Percentiles rank a stretch among this genome's conserved stretches.
Evolutionary conservation across 2,329 filamentous ascomycete genomes (phyloP).

Genomic region (Zopfia rhizophila): DNA sequence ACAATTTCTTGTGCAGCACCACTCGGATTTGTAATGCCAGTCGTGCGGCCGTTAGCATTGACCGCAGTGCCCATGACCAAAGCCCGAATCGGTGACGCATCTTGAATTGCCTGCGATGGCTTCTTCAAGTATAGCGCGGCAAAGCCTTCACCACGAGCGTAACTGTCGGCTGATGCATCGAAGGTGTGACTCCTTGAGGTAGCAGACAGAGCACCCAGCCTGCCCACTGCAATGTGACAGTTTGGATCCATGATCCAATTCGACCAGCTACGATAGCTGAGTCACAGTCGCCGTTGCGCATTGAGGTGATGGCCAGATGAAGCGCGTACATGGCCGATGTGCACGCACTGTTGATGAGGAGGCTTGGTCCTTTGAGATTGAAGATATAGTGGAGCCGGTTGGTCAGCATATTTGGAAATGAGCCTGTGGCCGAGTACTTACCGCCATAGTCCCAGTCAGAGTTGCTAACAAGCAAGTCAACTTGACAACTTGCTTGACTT

Average conservation of each 20-base stretch:
- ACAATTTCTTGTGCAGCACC: slow-evolving; percentile 33
- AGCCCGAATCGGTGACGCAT: slow-evolving; percentile 24
- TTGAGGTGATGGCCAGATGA: slow-evolving; percentile 29
- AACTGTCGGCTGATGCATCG: slow-evolving; percentile 35
- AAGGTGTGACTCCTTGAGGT: slow-evolving; percentile 32
- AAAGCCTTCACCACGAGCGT: slow-evolving; percentile 33
- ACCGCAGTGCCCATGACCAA: slow-evolving; percentile 34
- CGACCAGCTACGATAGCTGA: slow-evolving; percentile 29
- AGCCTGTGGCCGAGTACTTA: no score
- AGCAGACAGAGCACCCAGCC: slow-evolving; percentile 31
- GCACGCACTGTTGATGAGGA: slow-evolving; percentile 39
- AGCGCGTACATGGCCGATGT: slow-evolving; percentile 36
- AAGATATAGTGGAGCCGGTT: slow-evolving; percentile 44
- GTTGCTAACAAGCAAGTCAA: no score
- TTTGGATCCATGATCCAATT: slow-evolving; percentile 28
- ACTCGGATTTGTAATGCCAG: slow-evolving; percentile 31
- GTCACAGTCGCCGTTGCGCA: slow-evolving; percentile 34
- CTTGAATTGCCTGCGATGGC: slow-evolving; percentile 13
- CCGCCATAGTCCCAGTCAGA: no score
- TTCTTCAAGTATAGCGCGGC: slow-evolving; percentile 29
- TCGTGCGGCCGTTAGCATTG: slow-evolving; percentile 55
- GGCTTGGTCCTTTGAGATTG: slow-evolving; percentile 38
- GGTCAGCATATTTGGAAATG: slow-evolving; percentile 25
- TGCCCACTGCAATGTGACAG: slow-evolving; percentile 17
- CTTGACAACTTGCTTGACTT: no score